A percentile compares a stretch with the other conserved stretches of the same genome.
Evolutionary conservation across 352 stramenopile genomes (phyloP).

Genomic region (Phytophthora citrophthora): DNA sequence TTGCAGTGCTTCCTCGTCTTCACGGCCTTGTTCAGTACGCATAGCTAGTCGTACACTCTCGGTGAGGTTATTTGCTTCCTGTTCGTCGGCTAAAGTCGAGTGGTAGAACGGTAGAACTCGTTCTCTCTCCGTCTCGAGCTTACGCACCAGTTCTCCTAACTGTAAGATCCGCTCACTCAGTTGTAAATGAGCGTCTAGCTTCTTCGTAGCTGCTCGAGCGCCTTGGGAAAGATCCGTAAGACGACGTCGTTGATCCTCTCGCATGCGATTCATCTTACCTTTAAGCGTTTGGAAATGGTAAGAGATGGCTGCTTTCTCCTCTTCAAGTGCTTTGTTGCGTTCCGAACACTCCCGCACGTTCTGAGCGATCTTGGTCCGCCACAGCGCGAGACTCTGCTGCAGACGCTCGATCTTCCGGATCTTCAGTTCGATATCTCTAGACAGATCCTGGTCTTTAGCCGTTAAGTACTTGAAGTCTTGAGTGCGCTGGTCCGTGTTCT

Average conservation of each 20-base stretch:
- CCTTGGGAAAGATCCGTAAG: slow-evolving; percentile 85
- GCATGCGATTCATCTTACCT: slow-evolving; percentile 90
- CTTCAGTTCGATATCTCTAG: slow-evolving; percentile 93
- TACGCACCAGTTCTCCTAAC: slow-evolving; percentile 90
- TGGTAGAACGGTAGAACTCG: slow-evolving; percentile 91
- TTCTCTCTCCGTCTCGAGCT: slow-evolving; percentile 93
- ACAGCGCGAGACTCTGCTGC: slow-evolving; percentile 88
- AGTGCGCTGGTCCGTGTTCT: slow-evolving; percentile 94
- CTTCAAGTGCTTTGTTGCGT: slow-evolving; percentile 87
- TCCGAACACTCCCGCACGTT: slow-evolving; percentile 91
- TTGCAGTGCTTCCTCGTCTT: slow-evolving; percentile 48
- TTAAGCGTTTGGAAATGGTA: slow-evolving; percentile 90
- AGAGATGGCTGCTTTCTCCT: slow-evolving; percentile 90
- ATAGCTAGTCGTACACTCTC: slow-evolving; percentile 65
- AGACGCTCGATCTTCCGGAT: slow-evolving; percentile 94
- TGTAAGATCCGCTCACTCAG: slow-evolving; percentile 89
- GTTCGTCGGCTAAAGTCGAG: slow-evolving; percentile 59
- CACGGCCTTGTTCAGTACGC: slow-evolving; percentile 29
- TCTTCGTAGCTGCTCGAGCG: slow-evolving; percentile 77
- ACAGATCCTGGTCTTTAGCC: slow-evolving; percentile 92
- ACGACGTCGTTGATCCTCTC: slow-evolving; percentile 80
- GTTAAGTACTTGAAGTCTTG: slow-evolving; percentile 96
- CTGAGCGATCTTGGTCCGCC: slow-evolving; percentile 92
- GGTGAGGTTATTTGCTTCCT: slow-evolving; percentile 65
- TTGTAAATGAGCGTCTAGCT: slow-evolving; percentile 67